These are phyloP conservation scores for Neobulgaria alba DNA, from an alignment of 2,329 filamentous ascomycete species.

Conservation along the genomic window DNA sequence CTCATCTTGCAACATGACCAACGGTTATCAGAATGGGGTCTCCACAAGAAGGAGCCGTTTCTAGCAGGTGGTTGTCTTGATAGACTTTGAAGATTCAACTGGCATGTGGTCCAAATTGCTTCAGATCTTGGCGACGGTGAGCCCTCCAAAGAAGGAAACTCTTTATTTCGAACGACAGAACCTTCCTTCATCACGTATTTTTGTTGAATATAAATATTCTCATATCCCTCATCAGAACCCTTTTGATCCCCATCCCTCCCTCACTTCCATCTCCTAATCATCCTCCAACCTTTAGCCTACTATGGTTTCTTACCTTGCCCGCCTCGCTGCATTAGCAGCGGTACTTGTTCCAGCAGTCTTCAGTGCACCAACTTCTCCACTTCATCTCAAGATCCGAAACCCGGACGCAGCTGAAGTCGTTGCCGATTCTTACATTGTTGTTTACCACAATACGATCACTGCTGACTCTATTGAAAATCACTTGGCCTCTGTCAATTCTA, in stretches of 20 bases:
- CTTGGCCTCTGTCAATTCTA: constrained; percentile 38
- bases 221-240: too few species aligned
- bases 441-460: constrained; percentile 49
- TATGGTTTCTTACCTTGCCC: constrained; percentile 22
- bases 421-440: constrained; percentile 53
- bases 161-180: too few species aligned
- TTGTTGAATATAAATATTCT: too few species aligned
- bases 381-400: constrained; percentile 34
- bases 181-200: too few species aligned
- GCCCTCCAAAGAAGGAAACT: too few species aligned
- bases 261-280: constrained; percentile 3
- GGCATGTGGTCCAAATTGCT: too few species aligned
- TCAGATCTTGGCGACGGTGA: too few species aligned
- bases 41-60: too few species aligned
- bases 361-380: constrained; percentile 16
- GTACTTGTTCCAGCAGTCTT: constrained; percentile 20
- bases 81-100: too few species aligned
- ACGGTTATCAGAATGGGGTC: too few species aligned
- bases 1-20: too few species aligned
- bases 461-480: constrained; percentile 41
- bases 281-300: constrained; percentile 6
- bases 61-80: too few species aligned
- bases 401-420: constrained; percentile 39
- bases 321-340: constrained; percentile 24
- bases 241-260: constrained; percentile 4